Evolutionary conservation across 768 basidiomycete species (phyloP).

Genomic region (Rickenella mellea): DNA sequence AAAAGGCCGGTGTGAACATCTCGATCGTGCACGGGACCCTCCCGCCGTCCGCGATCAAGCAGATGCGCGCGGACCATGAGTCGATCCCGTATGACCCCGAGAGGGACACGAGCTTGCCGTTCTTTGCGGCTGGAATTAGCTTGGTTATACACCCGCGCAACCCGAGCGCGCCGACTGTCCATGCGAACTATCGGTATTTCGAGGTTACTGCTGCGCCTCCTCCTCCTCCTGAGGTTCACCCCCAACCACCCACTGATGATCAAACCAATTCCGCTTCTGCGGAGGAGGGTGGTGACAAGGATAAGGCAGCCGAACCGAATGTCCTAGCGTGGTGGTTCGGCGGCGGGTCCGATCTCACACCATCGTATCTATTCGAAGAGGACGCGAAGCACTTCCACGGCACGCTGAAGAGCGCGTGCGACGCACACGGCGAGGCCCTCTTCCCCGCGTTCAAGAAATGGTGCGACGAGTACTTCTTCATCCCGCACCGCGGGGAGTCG

Average conservation of each 20-base stretch:
- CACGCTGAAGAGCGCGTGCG: slow-evolving; percentile 68
- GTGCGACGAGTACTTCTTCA: slow-evolving; percentile 97
- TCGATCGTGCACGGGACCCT: slow-evolving; percentile 84
- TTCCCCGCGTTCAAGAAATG: slow-evolving; percentile 83
- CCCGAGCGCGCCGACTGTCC: slow-evolving; percentile 88
- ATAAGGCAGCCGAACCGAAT: slow-evolving; percentile 26
- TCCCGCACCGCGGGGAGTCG: slow-evolving; percentile 77
- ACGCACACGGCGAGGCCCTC: slow-evolving; percentile 54
- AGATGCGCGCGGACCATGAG: slow-evolving; percentile 91
- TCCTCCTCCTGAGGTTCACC: slow-evolving; percentile 11
- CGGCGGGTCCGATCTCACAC: slow-evolving; percentile 91
- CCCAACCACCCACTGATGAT: too few species aligned
- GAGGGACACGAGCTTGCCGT: slow-evolving; percentile 61
- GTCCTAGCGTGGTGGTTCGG: slow-evolving; percentile 97
- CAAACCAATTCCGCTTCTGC: slow-evolving; percentile 17
- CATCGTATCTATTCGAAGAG: slow-evolving; percentile 82
- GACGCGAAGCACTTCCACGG: slow-evolving; percentile 84
- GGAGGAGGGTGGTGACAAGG: slow-evolving; percentile 24
- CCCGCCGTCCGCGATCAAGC: slow-evolving; percentile 80
- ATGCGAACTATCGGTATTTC: slow-evolving; percentile 96
- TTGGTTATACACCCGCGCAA: slow-evolving; percentile 92
- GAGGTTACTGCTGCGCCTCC: slow-evolving; percentile 77
- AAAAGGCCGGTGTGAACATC: slow-evolving; percentile 95
- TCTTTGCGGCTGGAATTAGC: slow-evolving; percentile 88
- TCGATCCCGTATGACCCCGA: slow-evolving; percentile 57